Evolutionary conservation across 2,329 filamentous ascomycete genomes (phyloP).

Genomic region (Blastomyces gilchristii): DNA sequence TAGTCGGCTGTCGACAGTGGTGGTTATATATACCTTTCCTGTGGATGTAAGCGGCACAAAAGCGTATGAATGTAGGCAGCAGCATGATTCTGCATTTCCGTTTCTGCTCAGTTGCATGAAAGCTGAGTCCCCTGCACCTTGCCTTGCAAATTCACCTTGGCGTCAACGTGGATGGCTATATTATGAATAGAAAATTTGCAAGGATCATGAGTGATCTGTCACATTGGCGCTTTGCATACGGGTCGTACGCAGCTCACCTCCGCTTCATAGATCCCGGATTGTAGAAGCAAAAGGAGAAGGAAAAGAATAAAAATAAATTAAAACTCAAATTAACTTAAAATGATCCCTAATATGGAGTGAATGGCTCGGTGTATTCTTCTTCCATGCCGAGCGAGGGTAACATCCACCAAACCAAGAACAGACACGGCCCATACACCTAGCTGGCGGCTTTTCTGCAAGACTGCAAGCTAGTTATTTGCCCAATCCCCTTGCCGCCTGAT

Average conservation of each 20-base stretch:
- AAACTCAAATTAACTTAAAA: not conserved
- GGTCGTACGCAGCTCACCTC: not conserved
- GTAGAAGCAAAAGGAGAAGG: not conserved
- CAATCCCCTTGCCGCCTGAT: not conserved
- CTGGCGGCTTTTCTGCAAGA: not conserved
- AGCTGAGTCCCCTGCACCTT: too few species aligned
- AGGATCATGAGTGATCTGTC: too few species aligned
- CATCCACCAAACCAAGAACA: not conserved
- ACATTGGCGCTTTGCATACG: too few species aligned
- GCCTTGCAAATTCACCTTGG: too few species aligned
- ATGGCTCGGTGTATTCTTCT: not conserved
- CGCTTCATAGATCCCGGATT: not conserved
- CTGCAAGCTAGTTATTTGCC: too few species aligned
- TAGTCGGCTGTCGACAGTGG: too few species aligned
- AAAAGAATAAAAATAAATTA: not conserved
- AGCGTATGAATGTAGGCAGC: not conserved
- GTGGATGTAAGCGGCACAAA: too few species aligned
- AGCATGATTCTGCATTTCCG: not conserved
- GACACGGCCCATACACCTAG: not conserved
- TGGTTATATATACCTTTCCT: too few species aligned
- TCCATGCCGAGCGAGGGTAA: not conserved
- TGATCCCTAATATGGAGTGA: not conserved
- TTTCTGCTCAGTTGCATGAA: too few species aligned
- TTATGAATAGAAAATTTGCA: too few species aligned
- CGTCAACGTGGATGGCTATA: too few species aligned